Conservation (phyloP, 129 eudicot species). For the Scalesia atractyloides region DNA sequence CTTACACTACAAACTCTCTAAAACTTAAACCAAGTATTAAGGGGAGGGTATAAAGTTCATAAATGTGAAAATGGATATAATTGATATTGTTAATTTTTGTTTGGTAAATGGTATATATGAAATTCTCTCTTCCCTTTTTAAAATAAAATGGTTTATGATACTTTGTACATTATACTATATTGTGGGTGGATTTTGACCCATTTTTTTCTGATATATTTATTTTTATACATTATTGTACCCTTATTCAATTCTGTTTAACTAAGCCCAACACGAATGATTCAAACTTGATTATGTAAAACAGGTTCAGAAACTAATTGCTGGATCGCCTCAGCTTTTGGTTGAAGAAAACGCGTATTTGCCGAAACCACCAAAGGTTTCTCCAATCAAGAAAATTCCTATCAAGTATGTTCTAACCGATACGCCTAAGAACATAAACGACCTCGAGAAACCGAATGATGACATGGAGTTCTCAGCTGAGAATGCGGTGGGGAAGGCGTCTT, state of each 20-base stretch:
- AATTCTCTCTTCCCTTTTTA: not conserved
- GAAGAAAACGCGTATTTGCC: conserved; percentile 51
- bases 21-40: too few relatives aligned
- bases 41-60: too few relatives aligned
- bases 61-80: too few relatives aligned
- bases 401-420: conserved; percentile 37
- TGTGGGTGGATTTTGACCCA: not conserved
- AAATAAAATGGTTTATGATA: not conserved
- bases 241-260: not conserved
- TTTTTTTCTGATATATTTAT: not conserved
- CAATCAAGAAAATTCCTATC: conserved; percentile 53
- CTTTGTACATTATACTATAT: not conserved
- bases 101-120: too few relatives aligned
- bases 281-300: conserved; percentile 26
- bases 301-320: conserved; percentile 87
- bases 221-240: not conserved
- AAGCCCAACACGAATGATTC: not conserved
- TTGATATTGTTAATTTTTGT: too few relatives aligned
- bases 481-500: conserved; percentile 58
- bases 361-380: conserved; percentile 51
- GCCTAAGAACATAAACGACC: conserved; percentile 38
- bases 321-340: conserved; percentile 68
- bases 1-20: too few relatives aligned
- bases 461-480: conserved; percentile 83
- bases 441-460: conserved; percentile 47